Percentiles rank a stretch among this genome's conserved stretches.
These are phyloP conservation scores for Mycena rebaudengoi DNA, from an alignment of 768 basidiomycete species.

Conservation along the genomic window DNA sequence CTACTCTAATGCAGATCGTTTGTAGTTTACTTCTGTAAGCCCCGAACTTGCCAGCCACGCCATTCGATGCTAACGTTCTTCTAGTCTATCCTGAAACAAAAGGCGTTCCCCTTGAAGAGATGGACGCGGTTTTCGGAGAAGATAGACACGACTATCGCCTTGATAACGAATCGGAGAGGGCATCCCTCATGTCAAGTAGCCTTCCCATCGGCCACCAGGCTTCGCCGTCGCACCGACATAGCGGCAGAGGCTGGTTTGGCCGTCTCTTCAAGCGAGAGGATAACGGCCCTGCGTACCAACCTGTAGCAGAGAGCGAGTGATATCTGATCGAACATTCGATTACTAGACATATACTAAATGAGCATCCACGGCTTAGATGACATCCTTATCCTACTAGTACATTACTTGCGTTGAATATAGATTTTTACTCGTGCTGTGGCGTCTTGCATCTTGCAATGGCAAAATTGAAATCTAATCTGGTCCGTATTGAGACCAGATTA, in stretches of 20 bases:
- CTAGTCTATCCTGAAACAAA: slow-evolving; percentile 88
- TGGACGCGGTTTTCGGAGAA: slow-evolving; percentile 92
- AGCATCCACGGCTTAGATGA: no score
- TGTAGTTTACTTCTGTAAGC: slow-evolving; percentile 79
- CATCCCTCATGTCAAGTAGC: slow-evolving; percentile 57
- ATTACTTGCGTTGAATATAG: no score
- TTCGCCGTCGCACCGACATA: slow-evolving; percentile 28
- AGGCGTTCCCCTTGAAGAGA: slow-evolving; percentile 88
- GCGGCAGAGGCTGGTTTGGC: slow-evolving; percentile 55
- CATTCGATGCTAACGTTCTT: slow-evolving; percentile 13
- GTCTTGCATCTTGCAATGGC: no score
- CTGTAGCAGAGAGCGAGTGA: slow-evolving; percentile 55
- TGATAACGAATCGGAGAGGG: slow-evolving; percentile 68
- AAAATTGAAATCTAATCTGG: no score
- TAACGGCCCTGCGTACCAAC: slow-evolving; percentile 51
- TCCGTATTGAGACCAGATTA: no score
- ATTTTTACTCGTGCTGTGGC: no score
- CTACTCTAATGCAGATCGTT: slow-evolving; percentile 15
- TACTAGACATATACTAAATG: not conserved
- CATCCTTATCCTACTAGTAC: not conserved
- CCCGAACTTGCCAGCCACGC: not conserved
- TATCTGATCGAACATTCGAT: slow-evolving; percentile 16
- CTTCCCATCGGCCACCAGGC: slow-evolving; percentile 49
- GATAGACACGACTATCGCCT: slow-evolving; percentile 52
- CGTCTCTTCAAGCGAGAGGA: slow-evolving; percentile 56